These are phyloP conservation scores for Sphagnurus paluster DNA, from an alignment of 1,284 basidiomycete genomes.

Conservation along the genomic window DNA sequence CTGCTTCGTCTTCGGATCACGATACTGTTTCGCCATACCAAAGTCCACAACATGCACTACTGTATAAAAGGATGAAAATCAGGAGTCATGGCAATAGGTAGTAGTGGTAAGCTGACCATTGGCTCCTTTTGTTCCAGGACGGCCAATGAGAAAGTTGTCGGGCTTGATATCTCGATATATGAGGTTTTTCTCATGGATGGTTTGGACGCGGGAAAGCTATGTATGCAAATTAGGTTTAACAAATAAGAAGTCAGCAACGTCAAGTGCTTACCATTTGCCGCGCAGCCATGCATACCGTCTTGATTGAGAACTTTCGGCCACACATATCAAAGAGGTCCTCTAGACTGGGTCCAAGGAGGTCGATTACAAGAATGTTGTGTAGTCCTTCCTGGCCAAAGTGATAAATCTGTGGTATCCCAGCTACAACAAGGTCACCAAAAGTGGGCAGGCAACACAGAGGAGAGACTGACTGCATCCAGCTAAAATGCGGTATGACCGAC, in stretches of 20 bases:
- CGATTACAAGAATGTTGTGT: conserved; percentile 96
- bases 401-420: conserved; percentile 93
- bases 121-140: conserved; percentile 84
- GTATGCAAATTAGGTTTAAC: conserved; percentile 9
- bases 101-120: conserved; percentile 52
- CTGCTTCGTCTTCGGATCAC: conserved; percentile 95
- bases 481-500: conserved; percentile 95
- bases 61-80: conserved; percentile 17
- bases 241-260: conserved; percentile 1
- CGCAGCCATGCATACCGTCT: conserved; percentile 96
- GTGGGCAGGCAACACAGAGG: conserved; percentile 8
- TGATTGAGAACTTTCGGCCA: conserved; percentile 90
- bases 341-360: conserved; percentile 89
- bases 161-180: conserved; percentile 99
- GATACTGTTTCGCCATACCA: conserved; percentile 98
- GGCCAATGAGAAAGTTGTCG: conserved; percentile 94
- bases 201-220: conserved; percentile 87
- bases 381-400: conserved; percentile 98
- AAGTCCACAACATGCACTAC: conserved; percentile 78
- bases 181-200: conserved; percentile 95
- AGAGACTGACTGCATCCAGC: conserved; percentile 81
- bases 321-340: conserved; percentile 98
- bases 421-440: conserved; percentile 38
- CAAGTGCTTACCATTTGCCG: conserved; percentile 84
- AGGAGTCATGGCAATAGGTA: conserved; percentile 6